Evolutionary conservation across 2,329 filamentous ascomycete genomes (phyloP).

Genomic region (Colletotrichum brevisporum): DNA sequence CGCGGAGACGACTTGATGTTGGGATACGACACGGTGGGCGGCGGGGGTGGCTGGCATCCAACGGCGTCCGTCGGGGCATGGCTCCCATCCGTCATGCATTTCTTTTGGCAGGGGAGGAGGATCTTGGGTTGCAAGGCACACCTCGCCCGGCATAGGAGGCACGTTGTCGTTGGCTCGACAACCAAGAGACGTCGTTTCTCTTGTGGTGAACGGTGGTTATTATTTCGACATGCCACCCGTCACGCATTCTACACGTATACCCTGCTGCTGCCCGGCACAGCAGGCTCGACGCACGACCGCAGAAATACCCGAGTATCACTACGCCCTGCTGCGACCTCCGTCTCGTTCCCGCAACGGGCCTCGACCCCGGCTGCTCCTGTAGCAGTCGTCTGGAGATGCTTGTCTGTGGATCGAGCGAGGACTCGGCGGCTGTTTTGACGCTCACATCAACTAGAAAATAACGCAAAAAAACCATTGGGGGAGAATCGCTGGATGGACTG

Average conservation of each 20-base stretch:
- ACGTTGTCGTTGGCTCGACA: constrained; percentile 34
- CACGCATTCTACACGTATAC: constrained; percentile 39
- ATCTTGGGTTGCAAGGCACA: constrained; percentile 32
- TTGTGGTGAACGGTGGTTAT: constrained; percentile 32
- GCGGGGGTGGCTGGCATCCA: constrained; percentile 38
- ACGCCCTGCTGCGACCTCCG: constrained; percentile 2
- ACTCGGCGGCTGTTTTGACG: constrained; percentile 17
- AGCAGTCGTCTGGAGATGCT: not conserved
- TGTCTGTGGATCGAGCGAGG: not conserved
- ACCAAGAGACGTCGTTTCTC: constrained; percentile 25
- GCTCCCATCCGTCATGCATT: constrained; percentile 31
- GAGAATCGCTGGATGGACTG: constrained; percentile 38
- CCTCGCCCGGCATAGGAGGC: constrained; percentile 35
- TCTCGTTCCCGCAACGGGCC: too few species aligned
- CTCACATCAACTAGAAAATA: constrained; percentile 41
- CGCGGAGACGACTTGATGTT: constrained; percentile 41
- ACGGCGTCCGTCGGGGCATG: constrained; percentile 38
- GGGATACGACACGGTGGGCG: constrained; percentile 38
- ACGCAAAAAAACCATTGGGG: constrained; percentile 38
- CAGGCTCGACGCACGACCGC: constrained; percentile 39
- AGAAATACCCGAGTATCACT: constrained; percentile 41
- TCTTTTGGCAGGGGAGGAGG: constrained; percentile 29
- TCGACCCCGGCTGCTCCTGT: not conserved
- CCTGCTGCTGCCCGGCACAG: constrained; percentile 29
- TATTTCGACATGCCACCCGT: constrained; percentile 37